Percentiles rank a stretch among this genome's conserved stretches.
Conservation (phyloP, 495 filamentous ascomycete species). For the Penicillium manginii region DNA sequence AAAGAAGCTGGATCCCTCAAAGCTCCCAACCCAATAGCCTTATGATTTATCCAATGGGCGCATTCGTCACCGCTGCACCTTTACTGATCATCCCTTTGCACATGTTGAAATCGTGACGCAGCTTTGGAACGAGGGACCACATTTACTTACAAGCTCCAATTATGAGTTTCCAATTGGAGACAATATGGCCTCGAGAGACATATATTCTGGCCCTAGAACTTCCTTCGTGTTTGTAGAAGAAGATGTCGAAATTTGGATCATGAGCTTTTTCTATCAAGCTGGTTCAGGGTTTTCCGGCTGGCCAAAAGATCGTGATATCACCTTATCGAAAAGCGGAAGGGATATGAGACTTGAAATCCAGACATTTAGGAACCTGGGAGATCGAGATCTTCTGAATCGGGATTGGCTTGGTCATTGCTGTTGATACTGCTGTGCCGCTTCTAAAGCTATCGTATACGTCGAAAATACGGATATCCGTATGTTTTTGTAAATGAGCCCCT, state of each 20-base stretch:
- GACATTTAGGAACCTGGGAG: neutral
- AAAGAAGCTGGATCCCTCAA: neutral
- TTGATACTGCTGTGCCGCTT: neutral
- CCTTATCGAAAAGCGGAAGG: neutral
- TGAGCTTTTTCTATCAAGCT: neutral
- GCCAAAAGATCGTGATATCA: neutral
- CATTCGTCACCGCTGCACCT: neutral
- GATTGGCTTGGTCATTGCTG: neutral
- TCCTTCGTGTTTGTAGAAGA: neutral
- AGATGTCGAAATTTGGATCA: neutral
- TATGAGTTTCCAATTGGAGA: neutral
- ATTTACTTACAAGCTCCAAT: neutral
- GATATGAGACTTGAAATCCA: neutral
- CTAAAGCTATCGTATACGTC: too few species aligned
- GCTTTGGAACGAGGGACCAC: neutral
- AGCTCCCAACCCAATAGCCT: neutral
- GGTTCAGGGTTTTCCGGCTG: neutral
- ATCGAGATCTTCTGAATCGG: neutral
- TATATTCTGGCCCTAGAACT: neutral
- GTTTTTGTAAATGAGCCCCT: too few species aligned
- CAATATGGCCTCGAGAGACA: neutral
- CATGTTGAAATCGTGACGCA: neutral
- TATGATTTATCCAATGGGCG: neutral
- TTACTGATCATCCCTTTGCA: constrained; percentile 3
- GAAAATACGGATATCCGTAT: too few species aligned